These are phyloP conservation scores for Syncephalastrum racemosum DNA, from an alignment of 371 early-diverging fungal genomes.

Conservation along the genomic window DNA sequence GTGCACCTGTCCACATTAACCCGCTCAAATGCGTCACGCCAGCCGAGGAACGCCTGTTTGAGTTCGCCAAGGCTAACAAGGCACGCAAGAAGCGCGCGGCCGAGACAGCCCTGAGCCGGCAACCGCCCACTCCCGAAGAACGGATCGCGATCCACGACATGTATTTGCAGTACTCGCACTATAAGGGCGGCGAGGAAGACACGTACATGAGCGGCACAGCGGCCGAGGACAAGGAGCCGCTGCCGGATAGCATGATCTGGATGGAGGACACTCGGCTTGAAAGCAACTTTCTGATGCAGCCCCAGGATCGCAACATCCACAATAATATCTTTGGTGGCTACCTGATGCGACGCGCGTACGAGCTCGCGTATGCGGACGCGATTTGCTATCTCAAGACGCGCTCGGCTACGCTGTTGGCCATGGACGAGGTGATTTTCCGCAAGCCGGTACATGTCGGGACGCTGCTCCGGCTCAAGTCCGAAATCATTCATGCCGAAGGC, in stretches of 20 bases:
- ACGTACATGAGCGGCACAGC: slow-evolving; percentile 1
- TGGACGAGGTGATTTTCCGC: slow-evolving; percentile 88
- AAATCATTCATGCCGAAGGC: slow-evolving; percentile 69
- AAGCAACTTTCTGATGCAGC: slow-evolving; percentile 72
- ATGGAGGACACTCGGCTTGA: slow-evolving; percentile 80
- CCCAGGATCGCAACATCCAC: slow-evolving; percentile 91
- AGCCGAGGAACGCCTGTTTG: slow-evolving; percentile 70
- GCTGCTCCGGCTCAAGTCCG: slow-evolving; percentile 69
- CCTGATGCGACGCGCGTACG: slow-evolving; percentile 76
- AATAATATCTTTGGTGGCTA: slow-evolving; percentile 92
- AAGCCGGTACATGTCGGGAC: slow-evolving; percentile 92
- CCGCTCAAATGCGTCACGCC: slow-evolving; percentile 73
- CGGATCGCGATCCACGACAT: slow-evolving; percentile 78
- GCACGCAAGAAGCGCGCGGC: slow-evolving; percentile 61
- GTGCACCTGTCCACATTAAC: slow-evolving; percentile 73
- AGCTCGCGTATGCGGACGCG: slow-evolving; percentile 79
- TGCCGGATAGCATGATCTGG: slow-evolving; percentile 60
- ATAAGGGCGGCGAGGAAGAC: slow-evolving; percentile 9
- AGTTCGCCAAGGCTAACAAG: slow-evolving; percentile 72
- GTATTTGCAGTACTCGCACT: slow-evolving; percentile 60
- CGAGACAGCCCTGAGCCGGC: slow-evolving; percentile 59
- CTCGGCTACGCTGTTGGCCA: slow-evolving; percentile 55
- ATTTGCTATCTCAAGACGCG: slow-evolving; percentile 59
- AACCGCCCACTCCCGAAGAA: slow-evolving; percentile 86
- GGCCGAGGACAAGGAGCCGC: slow-evolving; percentile 15